Evolutionary conservation across 78 protist genomes (phyloP).

Genomic region (Tieghemostelium lacteum): DNA sequence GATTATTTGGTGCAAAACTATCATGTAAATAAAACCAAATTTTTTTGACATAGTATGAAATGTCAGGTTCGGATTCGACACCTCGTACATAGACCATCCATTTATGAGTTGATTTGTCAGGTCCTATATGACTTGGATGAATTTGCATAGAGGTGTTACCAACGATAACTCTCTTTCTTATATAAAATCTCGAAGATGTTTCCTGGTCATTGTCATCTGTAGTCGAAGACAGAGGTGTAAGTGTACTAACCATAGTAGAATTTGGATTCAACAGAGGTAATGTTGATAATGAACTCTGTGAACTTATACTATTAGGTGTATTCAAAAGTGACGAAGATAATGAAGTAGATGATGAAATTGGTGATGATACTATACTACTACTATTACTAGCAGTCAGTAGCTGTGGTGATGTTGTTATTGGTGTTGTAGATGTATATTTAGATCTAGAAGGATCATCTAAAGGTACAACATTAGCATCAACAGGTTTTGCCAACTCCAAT

Average conservation of each 20-base stretch:
- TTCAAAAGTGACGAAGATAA: too few relatives aligned
- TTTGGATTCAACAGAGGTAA: too few relatives aligned
- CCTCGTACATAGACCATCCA: constrained; percentile 83
- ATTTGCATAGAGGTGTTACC: constrained; percentile 69
- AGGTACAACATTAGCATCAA: constrained; percentile 28
- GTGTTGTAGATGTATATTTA: background rate
- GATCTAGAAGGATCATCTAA: constrained; percentile 38
- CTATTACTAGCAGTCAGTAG: background rate
- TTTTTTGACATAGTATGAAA: constrained; percentile 51
- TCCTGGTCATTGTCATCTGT: background rate
- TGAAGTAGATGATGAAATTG: constrained; percentile 14
- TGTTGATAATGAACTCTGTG: too few relatives aligned
- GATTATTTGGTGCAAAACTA: constrained; percentile 78
- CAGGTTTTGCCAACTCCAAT: constrained; percentile 12
- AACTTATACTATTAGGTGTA: too few relatives aligned
- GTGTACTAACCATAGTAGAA: too few relatives aligned
- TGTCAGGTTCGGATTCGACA: constrained; percentile 16
- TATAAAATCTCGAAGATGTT: constrained; percentile 33
- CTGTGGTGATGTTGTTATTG: constrained; percentile 1
- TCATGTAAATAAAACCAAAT: constrained; percentile 76
- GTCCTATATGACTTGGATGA: constrained; percentile 40
- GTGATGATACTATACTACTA: background rate
- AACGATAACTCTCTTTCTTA: constrained; percentile 49
- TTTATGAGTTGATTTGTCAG: constrained; percentile 76
- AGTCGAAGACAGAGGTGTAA: too few relatives aligned